Base-by-base conservation (phyloP, 306 rosid genomes). In the Oxytropis ochrocephala region DNA sequence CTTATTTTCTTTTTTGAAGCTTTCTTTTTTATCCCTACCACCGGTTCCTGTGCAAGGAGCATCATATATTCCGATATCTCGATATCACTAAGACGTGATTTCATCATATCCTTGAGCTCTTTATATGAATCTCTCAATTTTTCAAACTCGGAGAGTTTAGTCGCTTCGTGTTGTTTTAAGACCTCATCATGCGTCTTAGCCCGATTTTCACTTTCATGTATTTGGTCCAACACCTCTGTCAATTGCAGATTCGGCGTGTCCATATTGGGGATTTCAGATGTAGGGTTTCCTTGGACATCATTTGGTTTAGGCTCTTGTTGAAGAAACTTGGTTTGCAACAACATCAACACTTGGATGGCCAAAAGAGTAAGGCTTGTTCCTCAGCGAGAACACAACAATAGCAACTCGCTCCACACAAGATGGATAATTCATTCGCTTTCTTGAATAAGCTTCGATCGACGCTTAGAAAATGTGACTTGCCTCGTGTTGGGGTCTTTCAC, bases 401-500 rank as follows among this genome's bases (percentile, higher is more conserved):
- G 70, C 70, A 0, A 64, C 55, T 46, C 2, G 70, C 56, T 4
- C 70, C 70, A 5, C 56, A 64, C 43, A 64, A 27, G 5, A 64
- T 46, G 0, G 70, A 46, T 1, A 64, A 46, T 8, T 64, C 70
- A 46, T 64, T 64, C 1, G 56, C 70, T 46, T 64, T 64, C 4
- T 64, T 64, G 43, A 64, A 64, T 64, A 64, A 64, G 1, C 70
- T 56, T 56, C 1, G 70, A 27, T 46, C 70, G 43, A 5, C 70
- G 70, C 29, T 64, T 64, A 5, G 70, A 64, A 55, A 64, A 64
- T 2, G 70, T 64, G 3, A 64, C 70, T 9, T 64, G 70, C 0
- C 70, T 64, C 0, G 70, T 64, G 70, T 64, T 64, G 14, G 70
- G 56, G 2, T 64, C 70, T 12, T 64, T 64, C 70, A 64, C 70